Evolutionary conservation across 805 yeast species (phyloP), one percentile per base, ranked within the genome.

Genomic region (Dipodascus albidus): DNA sequence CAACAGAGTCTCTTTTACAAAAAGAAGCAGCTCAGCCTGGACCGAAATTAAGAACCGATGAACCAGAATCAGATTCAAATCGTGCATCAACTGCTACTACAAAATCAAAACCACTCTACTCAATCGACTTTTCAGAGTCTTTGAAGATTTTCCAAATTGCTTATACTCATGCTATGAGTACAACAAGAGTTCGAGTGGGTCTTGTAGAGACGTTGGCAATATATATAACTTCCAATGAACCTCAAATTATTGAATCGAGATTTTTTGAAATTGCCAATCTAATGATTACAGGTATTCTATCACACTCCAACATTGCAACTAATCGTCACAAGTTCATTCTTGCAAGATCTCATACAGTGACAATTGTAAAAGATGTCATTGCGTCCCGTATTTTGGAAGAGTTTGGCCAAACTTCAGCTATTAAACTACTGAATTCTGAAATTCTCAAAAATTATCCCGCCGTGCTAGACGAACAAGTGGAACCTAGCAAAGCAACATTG

Each of bases 371-470:
- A 23, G 62, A 60, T 11, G 52, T 64, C 21, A 55, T 66, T 17
- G 59, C 63, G 2, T 55, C 48, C 23, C 57, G 60, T 50, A 41
- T 63, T n/a, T 56, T 66, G 14, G 68, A 68, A 14, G 70, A 66
- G 47, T 53, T 52, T 35, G 67, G 66, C 23, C 62, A 63, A 42
- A 21, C 63, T 24, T 17, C 56, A 4, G 64, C 67, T 1, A 48
- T 56, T 17, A 60, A 59, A 49, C 23, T 59, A 14, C 50, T 65
- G 24, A 27, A 55, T 19, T 53, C 54, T 23, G 62, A 60, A 31
- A 50, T 64, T 38, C 50, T 64, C 41, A 57, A 58, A 44, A 58
- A 57, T 50, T 60, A 55, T 48, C 58, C 62, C 21, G 55, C 59
- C 3, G 64, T 59, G 11, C 42, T 59, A 49, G 55, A 58, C 31